Conservation (phyloP, 2,329 filamentous ascomycete species). For the Hypoxylon sp. region DNA sequence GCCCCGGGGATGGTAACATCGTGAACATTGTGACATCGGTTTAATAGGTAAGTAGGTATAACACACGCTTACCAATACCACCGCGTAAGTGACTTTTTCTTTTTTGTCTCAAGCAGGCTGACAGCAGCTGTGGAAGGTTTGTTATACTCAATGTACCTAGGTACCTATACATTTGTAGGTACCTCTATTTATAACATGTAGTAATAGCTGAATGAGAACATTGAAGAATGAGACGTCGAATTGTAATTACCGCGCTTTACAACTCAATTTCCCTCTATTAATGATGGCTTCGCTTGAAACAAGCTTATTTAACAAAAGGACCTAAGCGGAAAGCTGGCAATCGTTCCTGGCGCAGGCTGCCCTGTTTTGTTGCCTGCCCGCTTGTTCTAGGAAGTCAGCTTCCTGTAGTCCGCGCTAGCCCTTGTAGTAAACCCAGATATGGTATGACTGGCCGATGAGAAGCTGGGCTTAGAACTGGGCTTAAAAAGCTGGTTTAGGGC, state of each 20-base stretch:
- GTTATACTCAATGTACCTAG: neutral
- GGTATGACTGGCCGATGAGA: conserved; percentile 7
- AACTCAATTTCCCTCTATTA: neutral
- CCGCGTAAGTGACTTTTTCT: conserved; percentile 13
- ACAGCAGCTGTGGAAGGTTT: neutral
- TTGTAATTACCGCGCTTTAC: neutral
- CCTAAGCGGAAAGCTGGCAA: conserved; percentile 20
- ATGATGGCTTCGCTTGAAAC: conserved; percentile 32
- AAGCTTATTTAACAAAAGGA: conserved; percentile 40
- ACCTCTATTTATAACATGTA: neutral
- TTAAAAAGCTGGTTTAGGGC: conserved; percentile 6
- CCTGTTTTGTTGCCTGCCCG: neutral
- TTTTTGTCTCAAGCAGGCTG: neutral
- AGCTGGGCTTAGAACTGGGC: neutral
- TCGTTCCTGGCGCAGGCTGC: conserved; percentile 29
- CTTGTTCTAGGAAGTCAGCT: conserved; percentile 13
- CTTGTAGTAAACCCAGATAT: conserved; percentile 5
- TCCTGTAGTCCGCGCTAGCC: conserved; percentile 24
- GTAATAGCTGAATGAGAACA: neutral
- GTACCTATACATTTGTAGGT: neutral
- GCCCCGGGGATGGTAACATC: conserved; percentile 29
- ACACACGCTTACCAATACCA: conserved; percentile 8
- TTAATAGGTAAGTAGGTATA: conserved; percentile 11
- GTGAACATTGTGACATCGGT: conserved; percentile 6
- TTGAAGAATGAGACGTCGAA: too few species aligned